Conservation (phyloP, 305 asterid genomes). For the Solanum hybrid region DNA sequence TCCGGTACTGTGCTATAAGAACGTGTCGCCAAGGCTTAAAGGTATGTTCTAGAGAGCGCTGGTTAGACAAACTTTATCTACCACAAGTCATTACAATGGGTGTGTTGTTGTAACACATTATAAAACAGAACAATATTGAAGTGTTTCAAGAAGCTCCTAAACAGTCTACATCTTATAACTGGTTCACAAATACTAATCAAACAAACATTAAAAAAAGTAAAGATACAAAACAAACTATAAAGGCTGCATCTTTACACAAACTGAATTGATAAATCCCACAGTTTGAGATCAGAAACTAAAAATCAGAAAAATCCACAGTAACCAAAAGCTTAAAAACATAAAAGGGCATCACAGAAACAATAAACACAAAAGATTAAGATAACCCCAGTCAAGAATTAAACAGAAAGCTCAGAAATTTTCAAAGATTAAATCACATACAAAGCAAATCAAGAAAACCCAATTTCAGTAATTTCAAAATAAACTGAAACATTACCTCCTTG, state of each 20-base stretch:
- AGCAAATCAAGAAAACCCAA: background rate
- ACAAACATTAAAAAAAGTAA: background rate
- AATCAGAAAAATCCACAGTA: background rate
- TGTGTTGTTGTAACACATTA: background rate
- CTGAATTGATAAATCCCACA: background rate
- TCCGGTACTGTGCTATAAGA: background rate
- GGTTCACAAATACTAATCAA: background rate
- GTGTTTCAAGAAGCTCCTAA: background rate
- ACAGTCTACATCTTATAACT: background rate
- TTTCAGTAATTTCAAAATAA: background rate
- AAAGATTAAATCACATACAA: background rate
- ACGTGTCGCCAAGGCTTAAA: background rate
- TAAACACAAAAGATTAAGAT: background rate
- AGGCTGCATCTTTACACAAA: background rate
- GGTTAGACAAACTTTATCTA: background rate
- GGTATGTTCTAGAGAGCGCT: background rate
- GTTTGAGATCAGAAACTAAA: background rate
- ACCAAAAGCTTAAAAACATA: background rate
- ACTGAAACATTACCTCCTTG: conserved; percentile 10
- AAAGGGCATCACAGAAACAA: background rate
- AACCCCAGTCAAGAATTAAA: background rate
- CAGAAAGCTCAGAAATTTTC: background rate
- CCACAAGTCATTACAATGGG: background rate
- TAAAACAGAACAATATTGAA: background rate
- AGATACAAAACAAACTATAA: background rate